A percentile compares a stretch with the other conserved stretches of the same genome.
Conservation (phyloP, 129 eudicot genomes). For the Logfia minima region DNA sequence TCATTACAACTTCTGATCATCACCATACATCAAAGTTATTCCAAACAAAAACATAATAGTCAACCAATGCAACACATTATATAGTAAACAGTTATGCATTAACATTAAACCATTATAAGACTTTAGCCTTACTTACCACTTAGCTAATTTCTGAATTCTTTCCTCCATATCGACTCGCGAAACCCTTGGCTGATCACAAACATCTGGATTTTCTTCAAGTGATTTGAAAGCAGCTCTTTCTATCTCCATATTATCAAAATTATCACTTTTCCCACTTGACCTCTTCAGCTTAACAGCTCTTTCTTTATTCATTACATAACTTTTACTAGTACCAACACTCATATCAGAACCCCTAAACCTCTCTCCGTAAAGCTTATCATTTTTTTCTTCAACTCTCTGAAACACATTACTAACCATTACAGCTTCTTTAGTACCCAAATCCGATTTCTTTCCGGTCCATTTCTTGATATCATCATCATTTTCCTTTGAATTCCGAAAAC, state of each 20-base stretch:
- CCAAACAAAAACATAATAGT: neutral
- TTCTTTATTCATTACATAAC: constrained; percentile 25
- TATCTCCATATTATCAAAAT: constrained; percentile 31
- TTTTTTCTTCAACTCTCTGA: neutral
- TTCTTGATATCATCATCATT: constrained; percentile 9
- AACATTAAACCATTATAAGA: neutral
- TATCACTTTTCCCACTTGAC: constrained; percentile 13
- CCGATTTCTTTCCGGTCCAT: constrained; percentile 20
- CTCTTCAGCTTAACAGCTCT: constrained; percentile 21
- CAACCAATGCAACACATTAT: constrained; percentile 13
- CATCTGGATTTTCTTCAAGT: constrained; percentile 45
- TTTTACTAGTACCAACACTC: constrained; percentile 29
- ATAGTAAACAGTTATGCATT: neutral
- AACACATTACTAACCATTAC: neutral
- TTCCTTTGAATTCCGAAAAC: neutral
- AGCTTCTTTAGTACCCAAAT: neutral
- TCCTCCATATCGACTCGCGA: constrained; percentile 87
- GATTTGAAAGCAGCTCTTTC: constrained; percentile 73
- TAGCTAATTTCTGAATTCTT: constrained; percentile 83
- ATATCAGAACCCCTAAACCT: constrained; percentile 26
- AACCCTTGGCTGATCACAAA: constrained; percentile 60
- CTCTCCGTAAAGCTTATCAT: constrained; percentile 19
- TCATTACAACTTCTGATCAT: constrained; percentile 21
- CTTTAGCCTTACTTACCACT: constrained; percentile 52
- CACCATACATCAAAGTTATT: neutral